Conservation (phyloP, 106 monocot genomes). For the Dendrobium chrysotoxum region DNA sequence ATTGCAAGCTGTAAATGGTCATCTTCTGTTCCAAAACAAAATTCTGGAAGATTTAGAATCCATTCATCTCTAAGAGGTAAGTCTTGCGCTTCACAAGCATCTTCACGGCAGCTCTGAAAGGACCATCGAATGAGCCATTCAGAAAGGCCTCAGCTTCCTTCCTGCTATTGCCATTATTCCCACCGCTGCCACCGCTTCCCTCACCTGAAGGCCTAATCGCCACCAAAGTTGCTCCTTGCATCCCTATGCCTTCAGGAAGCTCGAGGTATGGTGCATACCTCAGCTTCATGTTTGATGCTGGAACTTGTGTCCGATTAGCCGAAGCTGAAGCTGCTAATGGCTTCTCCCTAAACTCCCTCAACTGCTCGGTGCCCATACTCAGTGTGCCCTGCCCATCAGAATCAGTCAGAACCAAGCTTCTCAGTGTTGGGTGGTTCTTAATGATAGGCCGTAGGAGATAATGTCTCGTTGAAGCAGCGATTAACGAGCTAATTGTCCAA, state of each 20-base stretch:
- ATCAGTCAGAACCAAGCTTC: slow-evolving; percentile 64
- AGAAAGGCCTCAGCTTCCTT: slow-evolving; percentile 65
- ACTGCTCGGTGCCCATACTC: slow-evolving; percentile 54
- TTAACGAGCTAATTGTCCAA: slow-evolving; percentile 84
- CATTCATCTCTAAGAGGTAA: slow-evolving; percentile 86
- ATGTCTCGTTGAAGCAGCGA: slow-evolving; percentile 82
- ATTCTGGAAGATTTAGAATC: slow-evolving; percentile 35
- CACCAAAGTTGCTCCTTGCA: slow-evolving; percentile 83
- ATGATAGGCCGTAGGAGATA: slow-evolving; percentile 63
- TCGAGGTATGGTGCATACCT: slow-evolving; percentile 62
- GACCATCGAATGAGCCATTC: slow-evolving; percentile 57
- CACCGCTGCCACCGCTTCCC: slow-evolving; percentile 12
- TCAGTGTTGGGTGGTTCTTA: slow-evolving; percentile 70
- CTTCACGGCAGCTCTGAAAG: slow-evolving; percentile 53
- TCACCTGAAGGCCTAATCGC: slow-evolving; percentile 61
- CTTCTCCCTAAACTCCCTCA: slow-evolving; percentile 81
- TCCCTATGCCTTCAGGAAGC: slow-evolving; percentile 51
- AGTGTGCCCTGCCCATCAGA: slow-evolving; percentile 76
- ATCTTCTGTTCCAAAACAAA: not conserved
- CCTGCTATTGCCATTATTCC: slow-evolving; percentile 8
- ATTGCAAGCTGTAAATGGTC: not conserved
- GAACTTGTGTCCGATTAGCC: slow-evolving; percentile 67
- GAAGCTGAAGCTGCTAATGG: slow-evolving; percentile 60
- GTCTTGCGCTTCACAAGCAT: slow-evolving; percentile 53
- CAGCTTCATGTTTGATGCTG: slow-evolving; percentile 74